Percentiles rank a stretch among this genome's conserved stretches.
phyloP scores from a whole-genome alignment of 192 early-diverging fungal genomes.

The Backusella morwellensis region DNA sequence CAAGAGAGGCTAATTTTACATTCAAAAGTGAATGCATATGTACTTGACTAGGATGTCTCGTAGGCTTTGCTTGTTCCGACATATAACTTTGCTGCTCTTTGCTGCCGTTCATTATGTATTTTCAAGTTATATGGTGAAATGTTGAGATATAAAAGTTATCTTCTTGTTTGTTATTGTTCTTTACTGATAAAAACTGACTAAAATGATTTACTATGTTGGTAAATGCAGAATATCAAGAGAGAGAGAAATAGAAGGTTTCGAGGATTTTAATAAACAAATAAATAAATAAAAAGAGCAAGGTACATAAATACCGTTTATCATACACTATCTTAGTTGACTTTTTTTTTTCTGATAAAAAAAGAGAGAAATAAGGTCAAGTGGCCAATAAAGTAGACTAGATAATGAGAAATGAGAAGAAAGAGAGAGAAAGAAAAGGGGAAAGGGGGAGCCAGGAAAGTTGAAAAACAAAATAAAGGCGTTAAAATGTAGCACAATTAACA shows the following conservation, averaged over 20 bases:
- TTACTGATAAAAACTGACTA: neutral
- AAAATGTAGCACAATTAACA: neutral
- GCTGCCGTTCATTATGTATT: neutral
- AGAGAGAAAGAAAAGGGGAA: neutral
- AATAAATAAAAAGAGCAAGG: neutral
- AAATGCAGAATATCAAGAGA: neutral
- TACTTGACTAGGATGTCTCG: neutral
- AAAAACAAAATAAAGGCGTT: neutral
- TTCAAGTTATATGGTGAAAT: neutral
- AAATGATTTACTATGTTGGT: neutral
- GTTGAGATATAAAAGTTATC: neutral
- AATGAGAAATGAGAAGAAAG: neutral
- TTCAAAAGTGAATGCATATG: constrained; percentile 17
- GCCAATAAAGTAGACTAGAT: neutral
- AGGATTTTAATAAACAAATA: constrained; percentile 3
- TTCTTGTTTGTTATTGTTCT: neutral
- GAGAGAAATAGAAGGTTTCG: neutral
- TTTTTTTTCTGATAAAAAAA: neutral
- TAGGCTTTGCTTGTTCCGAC: neutral
- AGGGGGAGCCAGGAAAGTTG: neutral
- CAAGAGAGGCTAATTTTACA: constrained; percentile 8
- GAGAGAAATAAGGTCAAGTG: neutral
- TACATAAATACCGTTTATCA: neutral
- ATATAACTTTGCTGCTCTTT: neutral
- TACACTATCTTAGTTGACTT: neutral